Percentiles rank a stretch among this genome's conserved stretches.
Evolutionary conservation across 805 yeast species (phyloP).

Genomic region (Nakazawaea ishiwadae): DNA sequence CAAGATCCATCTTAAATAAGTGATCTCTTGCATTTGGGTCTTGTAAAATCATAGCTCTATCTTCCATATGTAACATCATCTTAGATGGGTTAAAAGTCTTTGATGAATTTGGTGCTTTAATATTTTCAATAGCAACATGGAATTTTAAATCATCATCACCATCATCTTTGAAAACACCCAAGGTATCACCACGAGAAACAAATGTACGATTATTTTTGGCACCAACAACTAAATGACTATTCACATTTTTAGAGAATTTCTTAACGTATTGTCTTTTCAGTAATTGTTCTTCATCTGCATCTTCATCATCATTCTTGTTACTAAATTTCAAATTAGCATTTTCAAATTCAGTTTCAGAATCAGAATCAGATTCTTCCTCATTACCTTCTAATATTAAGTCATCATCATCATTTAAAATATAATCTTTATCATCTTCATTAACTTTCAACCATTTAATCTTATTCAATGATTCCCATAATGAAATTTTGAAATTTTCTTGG

Average conservation of each 20-base stretch:
- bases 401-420: conserved; percentile 50
- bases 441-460: conserved; percentile 41
- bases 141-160: conserved; percentile 51
- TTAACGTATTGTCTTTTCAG: conserved; percentile 14
- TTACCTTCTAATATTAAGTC: conserved; percentile 34
- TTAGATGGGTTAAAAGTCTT: conserved; percentile 21
- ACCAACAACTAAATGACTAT: conserved; percentile 69
- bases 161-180: conserved; percentile 72
- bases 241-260: conserved; percentile 35
- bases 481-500: conserved; percentile 45
- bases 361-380: conserved; percentile 25
- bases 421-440: conserved; percentile 44
- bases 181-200: conserved; percentile 71
- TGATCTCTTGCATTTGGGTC: conserved; percentile 38
- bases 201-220: conserved; percentile 66
- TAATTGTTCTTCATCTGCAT: conserved; percentile 20
- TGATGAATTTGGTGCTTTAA: conserved; percentile 48
- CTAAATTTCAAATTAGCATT: conserved; percentile 17
- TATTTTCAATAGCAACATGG: conserved; percentile 60
- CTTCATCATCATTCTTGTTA: conserved; percentile 32
- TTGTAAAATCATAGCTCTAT: conserved; percentile 63
- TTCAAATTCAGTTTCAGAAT: conserved; percentile 25
- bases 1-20: conserved; percentile 73
- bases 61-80: conserved; percentile 75
- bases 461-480: conserved; percentile 60